Conservation (phyloP, 2,329 filamentous ascomycete species). For the Endoconidiophora polonica region DNA sequence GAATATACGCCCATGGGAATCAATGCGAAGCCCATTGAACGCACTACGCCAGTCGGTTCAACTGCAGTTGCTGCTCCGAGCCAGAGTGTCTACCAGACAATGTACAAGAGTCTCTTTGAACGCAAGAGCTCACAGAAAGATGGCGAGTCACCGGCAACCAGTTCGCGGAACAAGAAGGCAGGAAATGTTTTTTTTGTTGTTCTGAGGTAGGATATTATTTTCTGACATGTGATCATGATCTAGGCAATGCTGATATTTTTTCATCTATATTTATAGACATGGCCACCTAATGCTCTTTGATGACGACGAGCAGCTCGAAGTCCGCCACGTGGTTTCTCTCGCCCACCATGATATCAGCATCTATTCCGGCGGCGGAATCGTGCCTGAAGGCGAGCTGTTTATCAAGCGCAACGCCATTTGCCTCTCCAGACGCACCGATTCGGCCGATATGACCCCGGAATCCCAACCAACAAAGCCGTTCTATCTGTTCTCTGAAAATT, state of each 20-base stretch:
- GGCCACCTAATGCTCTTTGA: constrained; percentile 97
- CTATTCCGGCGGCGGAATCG: constrained; percentile 56
- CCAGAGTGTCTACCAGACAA: constrained; percentile 91
- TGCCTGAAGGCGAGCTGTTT: constrained; percentile 84
- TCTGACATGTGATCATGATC: neutral
- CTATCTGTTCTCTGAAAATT: constrained; percentile 86
- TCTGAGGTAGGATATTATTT: constrained; percentile 43
- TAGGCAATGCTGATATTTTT: neutral
- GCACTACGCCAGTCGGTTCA: constrained; percentile 62
- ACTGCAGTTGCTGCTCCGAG: constrained; percentile 60
- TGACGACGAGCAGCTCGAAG: constrained; percentile 85
- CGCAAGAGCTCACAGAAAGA: constrained; percentile 40
- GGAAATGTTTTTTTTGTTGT: constrained; percentile 91
- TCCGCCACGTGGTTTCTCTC: constrained; percentile 86
- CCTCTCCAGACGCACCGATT: constrained; percentile 47
- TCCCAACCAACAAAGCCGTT: constrained; percentile 58
- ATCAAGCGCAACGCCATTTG: constrained; percentile 88
- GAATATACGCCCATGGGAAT: constrained; percentile 85
- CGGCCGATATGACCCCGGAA: constrained; percentile 38
- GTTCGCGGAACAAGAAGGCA: constrained; percentile 43
- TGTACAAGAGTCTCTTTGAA: constrained; percentile 94
- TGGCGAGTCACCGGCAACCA: constrained; percentile 31
- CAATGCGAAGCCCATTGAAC: constrained; percentile 82
- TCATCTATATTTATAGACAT: constrained; percentile 39
- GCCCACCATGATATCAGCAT: constrained; percentile 74